These are phyloP conservation scores for Ophiostoma ulmi DNA, from an alignment of 2,329 filamentous ascomycete species.

Conservation along the genomic window DNA sequence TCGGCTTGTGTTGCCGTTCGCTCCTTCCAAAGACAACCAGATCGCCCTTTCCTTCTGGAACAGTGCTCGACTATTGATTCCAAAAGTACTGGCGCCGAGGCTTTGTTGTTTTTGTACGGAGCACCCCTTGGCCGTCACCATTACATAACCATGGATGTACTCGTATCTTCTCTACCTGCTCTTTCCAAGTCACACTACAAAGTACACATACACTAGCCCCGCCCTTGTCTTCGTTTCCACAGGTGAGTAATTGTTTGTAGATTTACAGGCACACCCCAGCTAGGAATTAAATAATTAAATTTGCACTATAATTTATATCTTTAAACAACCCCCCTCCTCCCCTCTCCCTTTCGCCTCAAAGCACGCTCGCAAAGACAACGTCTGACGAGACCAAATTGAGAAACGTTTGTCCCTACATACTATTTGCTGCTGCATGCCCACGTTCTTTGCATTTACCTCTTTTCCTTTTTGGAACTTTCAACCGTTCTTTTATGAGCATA, in stretches of 20 bases:
- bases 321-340: background rate
- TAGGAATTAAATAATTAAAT: background rate
- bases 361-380: background rate
- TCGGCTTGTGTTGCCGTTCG: background rate
- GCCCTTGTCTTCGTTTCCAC: no score
- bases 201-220: no score
- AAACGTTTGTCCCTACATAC: background rate
- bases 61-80: background rate
- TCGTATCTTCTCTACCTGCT: no score
- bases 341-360: background rate
- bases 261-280: background rate
- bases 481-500: background rate
- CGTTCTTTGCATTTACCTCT: background rate
- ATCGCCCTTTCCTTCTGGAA: background rate
- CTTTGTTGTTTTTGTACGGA: no score
- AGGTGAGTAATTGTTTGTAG: no score
- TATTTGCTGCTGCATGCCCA: background rate
- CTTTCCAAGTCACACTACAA: no score
- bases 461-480: background rate
- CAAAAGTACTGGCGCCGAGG: slow-evolving; percentile 1
- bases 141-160: no score
- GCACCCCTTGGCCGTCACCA: no score
- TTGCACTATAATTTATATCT: background rate
- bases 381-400: background rate
- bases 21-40: background rate